Conservation (phyloP, 2,329 filamentous ascomycete genomes). For the Aspergillus bombycis region DNA sequence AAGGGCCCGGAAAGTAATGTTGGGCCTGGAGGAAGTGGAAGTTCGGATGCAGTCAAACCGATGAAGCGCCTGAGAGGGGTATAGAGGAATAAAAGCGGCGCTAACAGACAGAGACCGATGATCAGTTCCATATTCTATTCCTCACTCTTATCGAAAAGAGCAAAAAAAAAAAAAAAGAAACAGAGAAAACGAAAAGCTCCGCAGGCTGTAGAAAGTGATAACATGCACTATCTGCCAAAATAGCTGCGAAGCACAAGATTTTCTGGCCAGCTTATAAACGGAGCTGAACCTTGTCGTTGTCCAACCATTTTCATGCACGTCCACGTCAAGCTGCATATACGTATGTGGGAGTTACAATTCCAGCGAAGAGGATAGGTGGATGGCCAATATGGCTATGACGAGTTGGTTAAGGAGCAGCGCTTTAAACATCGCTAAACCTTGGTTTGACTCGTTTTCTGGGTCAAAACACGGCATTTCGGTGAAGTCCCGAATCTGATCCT, state of each 20-base stretch:
- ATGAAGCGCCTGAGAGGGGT: neutral
- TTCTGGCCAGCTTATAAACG: neutral
- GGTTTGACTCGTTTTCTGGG: neutral
- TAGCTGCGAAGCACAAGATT: neutral
- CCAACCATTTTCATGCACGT: neutral
- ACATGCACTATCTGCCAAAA: neutral
- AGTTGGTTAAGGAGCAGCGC: neutral
- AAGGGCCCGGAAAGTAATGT: constrained; percentile 10
- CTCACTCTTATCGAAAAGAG: neutral
- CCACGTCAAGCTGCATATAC: neutral
- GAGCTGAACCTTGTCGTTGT: neutral
- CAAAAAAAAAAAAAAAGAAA: neutral
- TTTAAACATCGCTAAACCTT: neutral
- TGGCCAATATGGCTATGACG: neutral
- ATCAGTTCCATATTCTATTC: neutral
- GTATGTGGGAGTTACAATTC: neutral
- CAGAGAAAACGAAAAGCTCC: neutral
- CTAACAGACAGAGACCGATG: neutral
- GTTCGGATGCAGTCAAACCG: neutral
- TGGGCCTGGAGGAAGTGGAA: constrained; percentile 15
- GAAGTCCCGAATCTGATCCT: neutral
- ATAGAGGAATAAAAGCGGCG: neutral
- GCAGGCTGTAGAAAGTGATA: neutral
- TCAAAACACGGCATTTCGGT: neutral
- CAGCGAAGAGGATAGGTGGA: neutral